Conservation (phyloP, 164 flowering plant genomes). For the Chimonanthus salicifolius region DNA sequence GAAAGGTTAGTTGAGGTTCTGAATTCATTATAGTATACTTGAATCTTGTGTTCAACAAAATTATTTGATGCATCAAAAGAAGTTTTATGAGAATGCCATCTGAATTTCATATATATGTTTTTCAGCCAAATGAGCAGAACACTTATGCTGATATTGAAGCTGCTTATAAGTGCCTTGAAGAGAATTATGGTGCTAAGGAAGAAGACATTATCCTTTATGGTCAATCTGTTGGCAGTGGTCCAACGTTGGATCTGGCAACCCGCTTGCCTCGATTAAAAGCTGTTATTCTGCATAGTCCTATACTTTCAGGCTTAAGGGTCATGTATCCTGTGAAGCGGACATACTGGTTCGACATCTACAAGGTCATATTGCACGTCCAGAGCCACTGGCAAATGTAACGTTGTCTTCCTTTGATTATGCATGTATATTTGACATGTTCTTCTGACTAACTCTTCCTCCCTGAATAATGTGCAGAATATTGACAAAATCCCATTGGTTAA, state of each 20-base stretch:
- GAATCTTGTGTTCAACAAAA: neutral
- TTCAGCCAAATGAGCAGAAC: slow-evolving; percentile 87
- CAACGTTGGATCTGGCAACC: slow-evolving; percentile 77
- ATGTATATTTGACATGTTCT: neutral
- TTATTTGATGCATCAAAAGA: neutral
- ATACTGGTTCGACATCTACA: slow-evolving; percentile 94
- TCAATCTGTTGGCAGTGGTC: slow-evolving; percentile 96
- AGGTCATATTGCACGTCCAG: slow-evolving; percentile 35
- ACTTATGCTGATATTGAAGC: slow-evolving; percentile 96
- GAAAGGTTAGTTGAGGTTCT: slow-evolving; percentile 51
- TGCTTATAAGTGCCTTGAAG: slow-evolving; percentile 82
- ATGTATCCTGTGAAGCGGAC: slow-evolving; percentile 93
- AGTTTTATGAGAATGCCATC: slow-evolving; percentile 1
- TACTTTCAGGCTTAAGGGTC: slow-evolving; percentile 89
- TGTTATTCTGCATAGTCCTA: slow-evolving; percentile 84
- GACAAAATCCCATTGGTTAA: slow-evolving; percentile 77
- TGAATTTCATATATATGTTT: slow-evolving; percentile 14
- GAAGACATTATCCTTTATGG: slow-evolving; percentile 86
- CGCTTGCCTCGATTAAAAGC: slow-evolving; percentile 73
- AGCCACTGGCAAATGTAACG: neutral
- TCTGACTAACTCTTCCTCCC: neutral
- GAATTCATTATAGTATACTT: slow-evolving; percentile 2
- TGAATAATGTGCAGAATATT: slow-evolving; percentile 57
- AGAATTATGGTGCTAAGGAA: slow-evolving; percentile 75
- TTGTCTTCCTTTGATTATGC: neutral